Evolutionary conservation across 2,329 filamentous ascomycete genomes (phyloP), one percentile per base, ranked within the genome.

Genomic region (Paraconiothyrium sp.): DNA sequence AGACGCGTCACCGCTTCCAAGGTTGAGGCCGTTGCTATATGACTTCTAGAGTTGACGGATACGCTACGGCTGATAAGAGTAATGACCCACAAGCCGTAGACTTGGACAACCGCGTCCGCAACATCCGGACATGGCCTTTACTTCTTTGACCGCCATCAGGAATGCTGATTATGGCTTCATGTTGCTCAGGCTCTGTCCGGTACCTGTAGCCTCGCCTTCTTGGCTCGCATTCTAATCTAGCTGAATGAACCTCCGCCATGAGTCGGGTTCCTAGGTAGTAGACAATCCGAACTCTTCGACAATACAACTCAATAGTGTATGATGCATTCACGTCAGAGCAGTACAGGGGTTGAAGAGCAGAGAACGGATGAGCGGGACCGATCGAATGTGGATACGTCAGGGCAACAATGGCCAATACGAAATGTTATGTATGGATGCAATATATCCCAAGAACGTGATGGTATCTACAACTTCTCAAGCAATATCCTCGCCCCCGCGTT

Each of bases 401-500:
- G 13, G n/a, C 54, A 48, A 56, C 27, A n/a, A 37, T 16, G 6
- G n/a, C 20, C 24, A 13, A 30, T 14, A 39, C 41, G 27, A 24
- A 35, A 35, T 55, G 30, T 27, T 41, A 46, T 55, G 35, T 30
- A 27, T 55, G 13, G 35, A 34, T 11, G 27, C 39, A 22, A 16
- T 44, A 32, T 52, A 39, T 11, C 39, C 9, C 9, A 41, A 16
- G 10, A 32, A 43, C 14, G 9, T 14, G 22, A 27, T 32, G 30
- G 41, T 22, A 58, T 60, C 61, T 74, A 77, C 59, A 78, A 65
- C 65, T 78, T 82, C 69, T 80, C 77, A 46, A 84, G 67, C 68
- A 84, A 62, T 27, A 84, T 79, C 69, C 74, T 81, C 44, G 82
- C 79, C 9, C 83, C 83, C 10, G 81, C 81, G 72, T 84, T 84